Percentiles rank a stretch among this genome's conserved stretches.
phyloP scores from a whole-genome alignment of 352 stramenopile species.

The Globisporangium rhizosaccharum region DNA sequence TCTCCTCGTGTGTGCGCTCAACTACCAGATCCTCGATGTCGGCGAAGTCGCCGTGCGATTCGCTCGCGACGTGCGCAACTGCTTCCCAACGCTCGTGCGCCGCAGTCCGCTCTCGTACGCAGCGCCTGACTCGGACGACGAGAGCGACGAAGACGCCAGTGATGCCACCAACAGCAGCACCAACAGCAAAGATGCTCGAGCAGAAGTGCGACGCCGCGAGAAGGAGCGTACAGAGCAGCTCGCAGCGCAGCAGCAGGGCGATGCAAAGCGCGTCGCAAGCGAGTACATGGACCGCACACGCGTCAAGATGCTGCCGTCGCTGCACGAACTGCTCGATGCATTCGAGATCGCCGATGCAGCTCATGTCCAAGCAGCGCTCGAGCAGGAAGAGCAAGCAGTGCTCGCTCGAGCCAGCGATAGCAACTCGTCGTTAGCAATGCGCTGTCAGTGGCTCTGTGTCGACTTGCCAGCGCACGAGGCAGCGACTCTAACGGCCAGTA shows the following conservation, averaged over 20 bases:
- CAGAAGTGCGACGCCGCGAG: background rate
- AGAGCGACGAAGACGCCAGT: conserved; percentile 7
- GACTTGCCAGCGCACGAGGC: conserved; percentile 30
- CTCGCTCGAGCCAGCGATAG: background rate
- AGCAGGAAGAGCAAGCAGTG: background rate
- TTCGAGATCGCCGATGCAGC: conserved; percentile 31
- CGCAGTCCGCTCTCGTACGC: conserved; percentile 25
- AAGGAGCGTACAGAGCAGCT: conserved; percentile 7
- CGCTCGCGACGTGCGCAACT: conserved; percentile 41
- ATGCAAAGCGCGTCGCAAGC: conserved; percentile 4
- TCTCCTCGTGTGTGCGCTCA: no score
- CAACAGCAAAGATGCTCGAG: background rate
- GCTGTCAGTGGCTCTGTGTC: conserved; percentile 50
- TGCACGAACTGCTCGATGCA: conserved; percentile 31
- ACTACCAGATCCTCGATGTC: conserved; percentile 35
- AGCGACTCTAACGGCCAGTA: background rate
- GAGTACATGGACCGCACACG: conserved; percentile 29
- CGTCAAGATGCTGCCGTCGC: conserved; percentile 37
- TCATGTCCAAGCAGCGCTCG: conserved; percentile 17
- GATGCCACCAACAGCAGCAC: conserved; percentile 3
- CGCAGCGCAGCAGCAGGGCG: conserved; percentile 1
- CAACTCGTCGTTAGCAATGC: background rate
- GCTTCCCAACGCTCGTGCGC: conserved; percentile 63
- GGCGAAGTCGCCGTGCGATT: conserved; percentile 53
- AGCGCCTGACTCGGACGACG: conserved; percentile 24